Evolutionary conservation across 768 basidiomycete genomes (phyloP).

Genomic region (Termitomyces bulborhizus): DNA sequence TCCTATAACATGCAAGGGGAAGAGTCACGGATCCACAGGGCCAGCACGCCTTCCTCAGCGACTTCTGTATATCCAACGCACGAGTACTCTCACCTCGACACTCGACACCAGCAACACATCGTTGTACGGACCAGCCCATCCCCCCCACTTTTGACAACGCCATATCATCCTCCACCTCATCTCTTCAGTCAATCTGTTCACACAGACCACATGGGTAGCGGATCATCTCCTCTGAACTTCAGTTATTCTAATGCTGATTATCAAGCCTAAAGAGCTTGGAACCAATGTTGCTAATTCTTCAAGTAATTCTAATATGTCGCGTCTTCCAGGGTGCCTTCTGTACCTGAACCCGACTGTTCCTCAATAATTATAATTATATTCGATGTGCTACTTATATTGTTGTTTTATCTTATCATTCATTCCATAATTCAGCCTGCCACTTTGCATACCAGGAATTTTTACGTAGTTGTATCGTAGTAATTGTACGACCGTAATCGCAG

Average conservation of each 20-base stretch:
- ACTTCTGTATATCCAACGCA: conserved; percentile 3
- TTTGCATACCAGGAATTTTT: conserved; percentile 6
- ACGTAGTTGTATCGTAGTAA: conserved; percentile 12
- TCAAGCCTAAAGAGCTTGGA: neutral
- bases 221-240: conserved; percentile 13
- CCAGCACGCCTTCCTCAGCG: conserved; percentile 4
- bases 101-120: conserved; percentile 11
- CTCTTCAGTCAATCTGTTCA: conserved; percentile 4
- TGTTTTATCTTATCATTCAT: neutral
- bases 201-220: conserved; percentile 1
- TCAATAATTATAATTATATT: neutral
- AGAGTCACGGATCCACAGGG: conserved; percentile 11
- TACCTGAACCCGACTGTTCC: neutral
- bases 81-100: neutral
- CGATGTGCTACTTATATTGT: neutral
- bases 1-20: conserved; percentile 10
- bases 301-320: conserved; percentile 4
- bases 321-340: neutral
- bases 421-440: neutral
- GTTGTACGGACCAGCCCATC: conserved; percentile 13
- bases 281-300: neutral
- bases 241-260: conserved; percentile 9
- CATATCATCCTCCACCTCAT: conserved; percentile 20
- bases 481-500: conserved; percentile 6
- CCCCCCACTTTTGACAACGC: conserved; percentile 22